Base-by-base conservation (phyloP, 163 green algal genomes). In the Chlamydomonas reinhardtii region DNA sequence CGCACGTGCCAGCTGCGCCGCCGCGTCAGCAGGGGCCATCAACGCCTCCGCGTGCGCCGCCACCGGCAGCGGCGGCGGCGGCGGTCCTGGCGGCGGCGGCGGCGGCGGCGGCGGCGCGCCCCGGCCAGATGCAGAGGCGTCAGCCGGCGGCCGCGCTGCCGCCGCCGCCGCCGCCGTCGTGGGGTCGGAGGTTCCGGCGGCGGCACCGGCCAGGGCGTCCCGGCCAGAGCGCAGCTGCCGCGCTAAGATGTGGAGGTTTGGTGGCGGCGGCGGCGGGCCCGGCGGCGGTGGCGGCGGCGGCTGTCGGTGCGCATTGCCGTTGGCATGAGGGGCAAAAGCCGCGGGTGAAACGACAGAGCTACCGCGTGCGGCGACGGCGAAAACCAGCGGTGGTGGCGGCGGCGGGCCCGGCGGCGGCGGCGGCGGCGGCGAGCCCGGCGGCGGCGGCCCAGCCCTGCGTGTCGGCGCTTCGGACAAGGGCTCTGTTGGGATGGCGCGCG, bases 261-360 rank as follows among this genome's bases (percentile, higher is more conserved):
- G 29, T 0, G 73, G 73, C 73, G 73, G 48, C 43, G 73, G 73
- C 73, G 73, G 73, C 31, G 73, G 73, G 15, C 52, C 52, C 19
- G 73, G 73, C 54, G 73, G 73, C n/a, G 73, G 73, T 54, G 73
- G 73, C 43, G 43, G 43, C 52, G 73, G 73, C 54, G 52, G 68
- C 24, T 37, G 37, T 24, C 27, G 22, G 37, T 32, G 71, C 16
- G n/a, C n/a, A n/a, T n/a, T n/a, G n/a, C n/a, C 32, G 5, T n/a
- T 32, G 19, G 68, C 22, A 48, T 20, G 37, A 34, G 37, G 8
- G 70, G 35, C 35, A 35, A 37, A 9, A 24, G 71, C 37, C 35
- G 71, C 24, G 71, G 71, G n/a, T n/a, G n/a, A 22, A 24, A 24
- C 19, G 17, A 19, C 48, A 17, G 4, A 20, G 71, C 43, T 48